Evolutionary conservation across 2,329 filamentous ascomycete species (phyloP), one percentile per base, ranked within the genome.

Genomic region (Xylaria sp.): DNA sequence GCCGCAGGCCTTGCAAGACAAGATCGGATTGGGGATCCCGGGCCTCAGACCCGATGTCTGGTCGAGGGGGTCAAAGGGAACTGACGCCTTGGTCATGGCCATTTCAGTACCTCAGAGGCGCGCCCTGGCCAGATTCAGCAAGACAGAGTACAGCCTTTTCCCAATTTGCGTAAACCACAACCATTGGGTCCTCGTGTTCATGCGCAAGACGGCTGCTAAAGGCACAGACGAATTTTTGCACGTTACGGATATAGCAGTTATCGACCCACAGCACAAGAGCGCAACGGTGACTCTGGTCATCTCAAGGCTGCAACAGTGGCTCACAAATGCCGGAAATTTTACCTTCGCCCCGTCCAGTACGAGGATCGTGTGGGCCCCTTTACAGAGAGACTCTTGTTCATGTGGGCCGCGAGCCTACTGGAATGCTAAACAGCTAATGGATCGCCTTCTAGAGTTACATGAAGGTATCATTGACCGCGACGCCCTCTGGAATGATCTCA

Each of bases 391-490:
- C 37, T 0, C 0, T 0, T 60, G 37, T 55, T 68, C 66, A 25
- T 72, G 70, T 49, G 71, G 70, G 15, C 66, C 63, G 4, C 68
- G 71, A 25, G 33, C 42, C 1, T 73, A 67, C 58, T 71, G 66
- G 71, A 25, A 60, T 11, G 67, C 56, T n/a, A 72, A 64, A 52
- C 58, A 67, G 46, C 45, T 69, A 2, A 54, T 73, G 35, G 51
- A 69, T 19, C 68, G 70, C 5, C 55, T 72, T 14, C 51, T 67
- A 2, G 15, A 42, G 6, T 17, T 64, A 2, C n/a, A 62, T 15
- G 64, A 61, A 50, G 9, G n/a, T 0, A 46, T 31, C 0, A 3
- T 8, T 0, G 4, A 68, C 23, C 2, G 58, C n/a, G 61, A 65
- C 5, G 35, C 5, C 0, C 23, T 73, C 21, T 73, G 69, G 69